phyloP scores from a whole-genome alignment of 495 filamentous ascomycete species.

The Penicillium robsamsonii region DNA sequence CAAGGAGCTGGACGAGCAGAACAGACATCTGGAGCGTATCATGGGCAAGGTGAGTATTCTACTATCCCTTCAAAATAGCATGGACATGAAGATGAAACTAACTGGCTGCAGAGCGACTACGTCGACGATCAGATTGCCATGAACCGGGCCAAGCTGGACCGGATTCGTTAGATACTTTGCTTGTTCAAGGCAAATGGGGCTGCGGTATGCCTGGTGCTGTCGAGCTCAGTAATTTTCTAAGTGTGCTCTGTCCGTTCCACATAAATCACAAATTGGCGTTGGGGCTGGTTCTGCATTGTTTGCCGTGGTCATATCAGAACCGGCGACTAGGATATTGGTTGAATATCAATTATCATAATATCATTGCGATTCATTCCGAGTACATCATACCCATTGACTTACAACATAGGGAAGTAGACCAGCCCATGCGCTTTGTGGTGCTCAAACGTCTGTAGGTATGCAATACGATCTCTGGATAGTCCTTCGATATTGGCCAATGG shows the following conservation, averaged over 20 bases:
- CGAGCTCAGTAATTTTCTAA: slow-evolving; percentile 22
- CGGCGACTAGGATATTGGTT: slow-evolving; percentile 9
- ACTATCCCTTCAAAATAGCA: neutral
- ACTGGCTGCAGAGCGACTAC: slow-evolving; percentile 54
- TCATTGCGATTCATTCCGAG: slow-evolving; percentile 3
- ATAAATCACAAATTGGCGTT: slow-evolving; percentile 27
- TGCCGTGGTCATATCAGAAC: slow-evolving; percentile 1
- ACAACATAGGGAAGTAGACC: neutral
- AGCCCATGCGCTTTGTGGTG: too few relatives aligned
- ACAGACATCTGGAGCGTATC: slow-evolving; percentile 70
- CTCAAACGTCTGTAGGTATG: neutral
- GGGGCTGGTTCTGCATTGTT: slow-evolving; percentile 13
- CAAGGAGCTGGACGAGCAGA: slow-evolving; percentile 71
- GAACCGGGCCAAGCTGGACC: slow-evolving; percentile 63
- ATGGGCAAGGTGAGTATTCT: slow-evolving; percentile 58
- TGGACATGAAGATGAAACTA: slow-evolving; percentile 22
- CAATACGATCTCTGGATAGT: neutral
- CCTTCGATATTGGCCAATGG: neutral
- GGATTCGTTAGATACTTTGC: slow-evolving; percentile 47
- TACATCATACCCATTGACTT: neutral
- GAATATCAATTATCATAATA: slow-evolving; percentile 8
- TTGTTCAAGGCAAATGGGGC: slow-evolving; percentile 13
- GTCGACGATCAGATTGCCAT: slow-evolving; percentile 71
- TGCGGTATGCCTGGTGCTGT: slow-evolving; percentile 39
- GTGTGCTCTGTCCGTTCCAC: slow-evolving; percentile 9